phyloP scores from a whole-genome alignment of 1,284 basidiomycete species.

The Microbotryomycetes sp. region DNA sequence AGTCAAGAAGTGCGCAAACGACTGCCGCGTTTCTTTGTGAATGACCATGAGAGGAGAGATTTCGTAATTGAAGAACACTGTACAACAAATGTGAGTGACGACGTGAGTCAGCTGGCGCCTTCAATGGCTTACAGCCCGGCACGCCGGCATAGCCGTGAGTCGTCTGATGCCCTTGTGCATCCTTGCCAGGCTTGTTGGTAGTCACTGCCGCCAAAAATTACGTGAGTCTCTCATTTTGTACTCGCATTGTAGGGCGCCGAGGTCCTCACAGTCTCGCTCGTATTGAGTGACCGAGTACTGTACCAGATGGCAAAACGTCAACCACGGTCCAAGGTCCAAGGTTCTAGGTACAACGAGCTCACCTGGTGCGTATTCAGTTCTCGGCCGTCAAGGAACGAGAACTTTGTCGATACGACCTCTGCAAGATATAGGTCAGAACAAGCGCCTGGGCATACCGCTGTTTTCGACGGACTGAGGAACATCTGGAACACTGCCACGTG shows the following conservation, averaged over 20 bases:
- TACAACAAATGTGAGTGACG: neutral
- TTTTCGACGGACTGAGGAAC: conserved; percentile 55
- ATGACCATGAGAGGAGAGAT: conserved; percentile 94
- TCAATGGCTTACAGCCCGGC: conserved; percentile 37
- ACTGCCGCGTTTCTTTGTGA: conserved; percentile 82
- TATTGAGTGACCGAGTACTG: conserved; percentile 95
- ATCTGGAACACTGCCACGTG: conserved; percentile 59
- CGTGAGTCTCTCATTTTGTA: neutral
- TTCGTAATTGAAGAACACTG: conserved; percentile 41
- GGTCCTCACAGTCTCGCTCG: conserved; percentile 67
- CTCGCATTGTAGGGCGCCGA: neutral
- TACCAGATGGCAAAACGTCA: conserved; percentile 45
- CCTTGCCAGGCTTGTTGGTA: conserved; percentile 29
- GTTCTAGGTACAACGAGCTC: too few relatives aligned
- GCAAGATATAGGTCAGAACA: conserved; percentile 18
- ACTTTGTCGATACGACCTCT: conserved; percentile 79
- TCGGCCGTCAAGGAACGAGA: conserved; percentile 69
- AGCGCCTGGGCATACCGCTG: neutral
- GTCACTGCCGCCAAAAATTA: conserved; percentile 12
- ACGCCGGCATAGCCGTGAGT: conserved; percentile 69
- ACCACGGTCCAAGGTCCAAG: too few relatives aligned
- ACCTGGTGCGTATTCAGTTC: conserved; percentile 36
- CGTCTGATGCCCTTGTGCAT: conserved; percentile 46
- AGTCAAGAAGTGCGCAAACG: conserved; percentile 93
- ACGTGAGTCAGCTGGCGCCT: neutral